Percentiles rank a stretch among this genome's conserved stretches.
These are phyloP conservation scores for Panus rudis DNA, from an alignment of 768 basidiomycete species.

Conservation along the genomic window DNA sequence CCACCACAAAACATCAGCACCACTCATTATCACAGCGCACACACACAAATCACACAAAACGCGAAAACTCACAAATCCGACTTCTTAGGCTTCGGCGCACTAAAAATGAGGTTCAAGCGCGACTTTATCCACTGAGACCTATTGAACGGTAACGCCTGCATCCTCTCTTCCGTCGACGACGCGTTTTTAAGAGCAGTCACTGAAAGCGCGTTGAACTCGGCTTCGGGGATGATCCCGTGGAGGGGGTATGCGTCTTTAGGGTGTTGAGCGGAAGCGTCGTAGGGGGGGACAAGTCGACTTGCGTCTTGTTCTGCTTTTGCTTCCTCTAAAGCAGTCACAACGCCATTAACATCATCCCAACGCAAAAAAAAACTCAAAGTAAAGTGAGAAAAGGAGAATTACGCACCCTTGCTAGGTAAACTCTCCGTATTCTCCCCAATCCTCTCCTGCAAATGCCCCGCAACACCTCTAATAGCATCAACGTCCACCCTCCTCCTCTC, in stretches of 20 bases:
- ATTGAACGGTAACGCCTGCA: constrained; percentile 51
- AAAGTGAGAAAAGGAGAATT: neutral
- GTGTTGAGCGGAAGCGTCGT: constrained; percentile 56
- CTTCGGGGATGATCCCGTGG: constrained; percentile 70
- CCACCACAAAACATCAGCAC: neutral
- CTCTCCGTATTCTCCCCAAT: constrained; percentile 69
- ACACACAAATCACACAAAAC: constrained; percentile 1
- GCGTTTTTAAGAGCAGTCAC: constrained; percentile 49
- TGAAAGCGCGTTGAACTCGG: constrained; percentile 71
- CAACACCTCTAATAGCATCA: constrained; percentile 78
- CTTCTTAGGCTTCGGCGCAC: constrained; percentile 45
- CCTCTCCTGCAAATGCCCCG: constrained; percentile 72
- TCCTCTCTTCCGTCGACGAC: constrained; percentile 38
- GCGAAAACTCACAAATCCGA: constrained; percentile 47
- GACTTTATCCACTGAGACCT: constrained; percentile 65
- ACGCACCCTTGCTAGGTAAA: constrained; percentile 62
- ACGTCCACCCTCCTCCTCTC: constrained; percentile 91
- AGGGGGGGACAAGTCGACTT: constrained; percentile 70
- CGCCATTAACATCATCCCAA: constrained; percentile 1
- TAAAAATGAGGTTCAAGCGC: constrained; percentile 42
- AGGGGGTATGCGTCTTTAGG: constrained; percentile 71
- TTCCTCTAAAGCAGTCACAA: constrained; percentile 42
- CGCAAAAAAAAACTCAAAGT: constrained; percentile 1
- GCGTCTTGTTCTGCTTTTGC: constrained; percentile 56
- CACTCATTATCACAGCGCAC: neutral